Conservation (phyloP, 2,329 filamentous ascomycete species). For the Trichophyton verrucosum region DNA sequence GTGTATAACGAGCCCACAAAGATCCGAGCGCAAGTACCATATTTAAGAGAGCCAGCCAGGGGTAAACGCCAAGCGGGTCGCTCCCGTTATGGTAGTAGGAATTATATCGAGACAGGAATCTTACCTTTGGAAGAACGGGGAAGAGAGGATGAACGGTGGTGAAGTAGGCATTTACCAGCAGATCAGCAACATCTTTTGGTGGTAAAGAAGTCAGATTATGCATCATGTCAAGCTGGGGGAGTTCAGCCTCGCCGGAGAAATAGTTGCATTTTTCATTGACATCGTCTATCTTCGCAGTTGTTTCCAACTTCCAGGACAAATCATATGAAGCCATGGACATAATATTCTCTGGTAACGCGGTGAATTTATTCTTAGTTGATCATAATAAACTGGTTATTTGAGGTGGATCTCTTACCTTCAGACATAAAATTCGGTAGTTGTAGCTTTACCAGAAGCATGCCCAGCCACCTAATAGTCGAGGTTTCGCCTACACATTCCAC, state of each 20-base stretch:
- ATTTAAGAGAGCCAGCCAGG: constrained; percentile 30
- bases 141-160: constrained; percentile 28
- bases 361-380: background rate
- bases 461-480: constrained; percentile 13
- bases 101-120: constrained; percentile 23
- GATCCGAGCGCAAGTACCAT: constrained; percentile 32
- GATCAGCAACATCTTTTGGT: constrained; percentile 19
- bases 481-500: constrained; percentile 11
- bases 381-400: background rate
- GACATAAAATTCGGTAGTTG: background rate
- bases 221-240: constrained; percentile 17
- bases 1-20: constrained; percentile 22
- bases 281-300: background rate
- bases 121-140: constrained; percentile 26
- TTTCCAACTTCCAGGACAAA: background rate
- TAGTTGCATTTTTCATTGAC: constrained; percentile 22
- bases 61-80: constrained; percentile 12
- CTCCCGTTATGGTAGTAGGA: constrained; percentile 16
- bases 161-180: constrained; percentile 26
- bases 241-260: constrained; percentile 20
- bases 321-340: constrained; percentile 1
- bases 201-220: constrained; percentile 26
- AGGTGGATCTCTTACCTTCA: background rate
- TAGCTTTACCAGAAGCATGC: constrained; percentile 10
- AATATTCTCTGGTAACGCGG: background rate